Evolutionary conservation across 192 early-diverging fungal species (phyloP).

Genomic region (Coemansia sp.): DNA sequence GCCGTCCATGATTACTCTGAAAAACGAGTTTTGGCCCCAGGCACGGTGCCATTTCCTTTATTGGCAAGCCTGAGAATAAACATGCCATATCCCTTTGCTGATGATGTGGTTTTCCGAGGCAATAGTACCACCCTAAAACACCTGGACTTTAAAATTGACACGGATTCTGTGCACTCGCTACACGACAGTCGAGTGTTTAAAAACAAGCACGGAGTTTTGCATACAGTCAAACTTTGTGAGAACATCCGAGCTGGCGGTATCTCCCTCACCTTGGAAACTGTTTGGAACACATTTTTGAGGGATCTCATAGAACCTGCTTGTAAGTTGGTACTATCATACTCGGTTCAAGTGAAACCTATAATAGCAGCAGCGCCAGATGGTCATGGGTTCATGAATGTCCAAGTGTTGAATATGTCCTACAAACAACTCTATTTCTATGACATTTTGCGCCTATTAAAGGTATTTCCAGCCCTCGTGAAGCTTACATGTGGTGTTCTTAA

Average conservation of each 20-base stretch:
- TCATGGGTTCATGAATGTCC: background rate
- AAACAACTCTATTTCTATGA: background rate
- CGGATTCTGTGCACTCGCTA: background rate
- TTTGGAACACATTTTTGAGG: background rate
- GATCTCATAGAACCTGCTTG: background rate
- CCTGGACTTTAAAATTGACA: background rate
- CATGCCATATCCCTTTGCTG: constrained; percentile 7
- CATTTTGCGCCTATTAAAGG: background rate
- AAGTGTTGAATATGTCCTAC: background rate
- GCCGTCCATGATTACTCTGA: too few species aligned
- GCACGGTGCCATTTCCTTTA: background rate
- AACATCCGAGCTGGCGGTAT: background rate
- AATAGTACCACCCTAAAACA: background rate
- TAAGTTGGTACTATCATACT: background rate
- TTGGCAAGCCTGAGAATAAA: background rate
- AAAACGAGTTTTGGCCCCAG: background rate
- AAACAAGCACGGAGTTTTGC: background rate
- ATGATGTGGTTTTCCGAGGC: constrained; percentile 13
- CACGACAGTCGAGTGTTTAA: background rate
- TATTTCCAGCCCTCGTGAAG: background rate
- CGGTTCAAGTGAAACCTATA: background rate
- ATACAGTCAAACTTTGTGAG: background rate
- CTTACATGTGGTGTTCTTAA: background rate
- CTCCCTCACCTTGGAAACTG: background rate
- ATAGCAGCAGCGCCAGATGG: background rate